Evolutionary conservation across 2,329 filamentous ascomycete genomes (phyloP).

Genomic region (Mollisiaceae sp.): DNA sequence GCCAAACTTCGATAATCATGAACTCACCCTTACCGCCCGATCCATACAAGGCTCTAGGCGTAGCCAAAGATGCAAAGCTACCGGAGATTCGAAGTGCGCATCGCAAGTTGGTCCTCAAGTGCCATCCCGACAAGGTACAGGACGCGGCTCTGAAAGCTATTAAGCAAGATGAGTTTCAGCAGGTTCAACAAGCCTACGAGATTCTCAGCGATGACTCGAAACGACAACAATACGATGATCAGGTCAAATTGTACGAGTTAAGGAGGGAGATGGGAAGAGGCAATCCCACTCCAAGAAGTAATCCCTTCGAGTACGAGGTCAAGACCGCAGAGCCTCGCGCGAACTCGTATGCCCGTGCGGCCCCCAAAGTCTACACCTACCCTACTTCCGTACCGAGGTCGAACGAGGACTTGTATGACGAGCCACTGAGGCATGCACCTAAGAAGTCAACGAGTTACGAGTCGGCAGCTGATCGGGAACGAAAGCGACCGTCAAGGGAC

Average conservation of each 20-base stretch:
- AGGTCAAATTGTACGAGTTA: constrained; percentile 67
- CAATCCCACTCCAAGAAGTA: constrained; percentile 51
- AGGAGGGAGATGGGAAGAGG: constrained; percentile 54
- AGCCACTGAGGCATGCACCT: constrained; percentile 44
- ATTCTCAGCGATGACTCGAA: constrained; percentile 79
- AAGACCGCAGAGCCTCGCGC: constrained; percentile 56
- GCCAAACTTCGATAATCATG: constrained; percentile 30
- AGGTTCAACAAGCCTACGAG: constrained; percentile 92
- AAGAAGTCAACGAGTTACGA: constrained; percentile 56
- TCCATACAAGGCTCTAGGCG: constrained; percentile 79
- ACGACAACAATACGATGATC: constrained; percentile 78
- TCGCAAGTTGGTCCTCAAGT: constrained; percentile 85
- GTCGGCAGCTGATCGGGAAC: constrained; percentile 34
- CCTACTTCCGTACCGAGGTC: constrained; percentile 41
- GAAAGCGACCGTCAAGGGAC: constrained; percentile 35
- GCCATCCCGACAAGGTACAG: constrained; percentile 90
- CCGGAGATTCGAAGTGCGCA: constrained; percentile 78
- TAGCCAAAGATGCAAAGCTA: constrained; percentile 72
- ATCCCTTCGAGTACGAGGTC: constrained; percentile 52
- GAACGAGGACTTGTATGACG: constrained; percentile 58
- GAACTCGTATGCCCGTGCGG: constrained; percentile 45
- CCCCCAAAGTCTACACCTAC: constrained; percentile 41
- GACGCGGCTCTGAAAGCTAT: constrained; percentile 68
- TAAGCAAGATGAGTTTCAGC: constrained; percentile 88
- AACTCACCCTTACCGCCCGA: constrained; percentile 52